A percentile compares a stretch with the other conserved stretches of the same genome.
Conservation (phyloP, 2,329 filamentous ascomycete species). For the Simplicillium aogashimaense region DNA sequence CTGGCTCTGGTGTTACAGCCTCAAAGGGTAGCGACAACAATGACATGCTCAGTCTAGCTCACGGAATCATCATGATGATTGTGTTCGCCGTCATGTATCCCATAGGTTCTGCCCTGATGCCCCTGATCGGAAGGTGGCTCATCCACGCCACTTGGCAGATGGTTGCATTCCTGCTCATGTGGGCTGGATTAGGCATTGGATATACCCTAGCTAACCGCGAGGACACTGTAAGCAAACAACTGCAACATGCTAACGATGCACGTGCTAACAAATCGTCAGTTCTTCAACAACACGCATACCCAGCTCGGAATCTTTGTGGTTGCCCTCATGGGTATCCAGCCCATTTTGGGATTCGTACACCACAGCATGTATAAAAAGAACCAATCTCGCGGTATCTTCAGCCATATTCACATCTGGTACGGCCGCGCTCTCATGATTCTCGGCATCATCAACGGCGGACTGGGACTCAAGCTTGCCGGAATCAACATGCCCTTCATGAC, state of each 20-base stretch:
- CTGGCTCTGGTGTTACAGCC: constrained; percentile 1
- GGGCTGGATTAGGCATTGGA: constrained; percentile 50
- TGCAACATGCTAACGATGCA: neutral
- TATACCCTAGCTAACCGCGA: constrained; percentile 33
- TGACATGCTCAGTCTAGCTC: constrained; percentile 26
- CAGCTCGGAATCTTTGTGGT: constrained; percentile 45
- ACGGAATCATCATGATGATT: constrained; percentile 52
- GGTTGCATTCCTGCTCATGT: constrained; percentile 45
- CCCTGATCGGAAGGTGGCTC: constrained; percentile 44
- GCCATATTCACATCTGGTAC: constrained; percentile 52
- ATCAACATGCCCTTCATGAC: constrained; percentile 31
- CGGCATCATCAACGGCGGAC: constrained; percentile 53
- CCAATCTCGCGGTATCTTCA: constrained; percentile 37
- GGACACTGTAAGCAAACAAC: constrained; percentile 27
- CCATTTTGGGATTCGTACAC: constrained; percentile 46
- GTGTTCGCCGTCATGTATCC: constrained; percentile 51
- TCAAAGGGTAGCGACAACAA: constrained; percentile 3
- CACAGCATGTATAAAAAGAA: constrained; percentile 42
- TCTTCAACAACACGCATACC: constrained; percentile 43
- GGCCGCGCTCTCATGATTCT: constrained; percentile 47
- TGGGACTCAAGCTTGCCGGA: constrained; percentile 43
- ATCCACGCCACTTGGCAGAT: constrained; percentile 49
- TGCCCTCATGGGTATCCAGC: constrained; percentile 45
- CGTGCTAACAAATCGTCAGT: constrained; percentile 23
- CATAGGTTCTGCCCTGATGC: constrained; percentile 50